Base-by-base conservation (phyloP, 1,284 basidiomycete genomes). In the Melampsora abietis-canadensis region DNA sequence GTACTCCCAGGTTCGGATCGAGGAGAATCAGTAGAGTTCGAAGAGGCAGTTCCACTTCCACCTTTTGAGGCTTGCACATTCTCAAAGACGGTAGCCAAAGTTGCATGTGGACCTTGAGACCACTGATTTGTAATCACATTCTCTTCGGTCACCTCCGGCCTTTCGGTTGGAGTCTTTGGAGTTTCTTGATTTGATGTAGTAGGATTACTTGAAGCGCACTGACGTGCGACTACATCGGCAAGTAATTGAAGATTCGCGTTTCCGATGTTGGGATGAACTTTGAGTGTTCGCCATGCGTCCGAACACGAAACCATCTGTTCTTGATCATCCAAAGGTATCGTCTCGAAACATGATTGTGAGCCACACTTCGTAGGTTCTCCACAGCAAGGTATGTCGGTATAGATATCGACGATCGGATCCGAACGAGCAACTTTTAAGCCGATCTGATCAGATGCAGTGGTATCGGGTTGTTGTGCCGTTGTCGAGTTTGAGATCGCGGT, bases 191-290 rank as follows among this genome's bases (percentile, higher is more conserved):
- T 47, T 19, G 68, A 70, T 19, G 51, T 34, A 48, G 37, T 21
- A 19, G 47, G 30, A 21, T 46, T n/a, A n/a, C 19, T 19, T 30
- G 34, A 62, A 30, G 60, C 27, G n/a, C 51, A 70, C 59, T 73
- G 62, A 2, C 69, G 61, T 57, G 69, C 78, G 27, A 81, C 80
- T 27, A 81, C 80, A 59, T 80, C 80, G 66, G 80, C 80, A 44
- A 81, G 76, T 76, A 81, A 76, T 59, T 79, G 77, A n/a, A 81
- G 75, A 68, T 81, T 79, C 62, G 79, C 70, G 37, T 78, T 77
- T 27, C 77, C 79, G 54, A 79, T 79, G 62, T 79, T 79, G 12
- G 79, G 79, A 51, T 79, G 79, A 27, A 68, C 68, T 69, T 79
- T 79, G 37, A 79, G 76, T 31, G 76, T 62, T 14, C 76, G 66